Evolutionary conservation across 148 eudicot genomes (phyloP), one percentile per base, ranked within the genome.

Genomic region (Vaccinium vitisidaea): DNA sequence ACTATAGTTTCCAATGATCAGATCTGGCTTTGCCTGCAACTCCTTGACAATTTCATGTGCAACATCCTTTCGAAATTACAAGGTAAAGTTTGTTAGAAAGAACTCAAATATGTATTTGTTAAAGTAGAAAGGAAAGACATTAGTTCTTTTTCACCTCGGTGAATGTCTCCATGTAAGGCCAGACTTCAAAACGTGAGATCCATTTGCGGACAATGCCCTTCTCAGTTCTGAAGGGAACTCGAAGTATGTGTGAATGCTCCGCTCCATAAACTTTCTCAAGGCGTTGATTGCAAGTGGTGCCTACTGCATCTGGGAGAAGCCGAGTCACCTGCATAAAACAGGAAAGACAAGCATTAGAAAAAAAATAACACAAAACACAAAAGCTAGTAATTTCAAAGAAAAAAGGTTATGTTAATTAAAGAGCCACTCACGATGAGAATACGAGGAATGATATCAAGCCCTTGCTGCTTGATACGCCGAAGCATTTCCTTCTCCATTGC

Each of bases 141-240:
- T 2, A 30, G 21, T 55, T 58, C 11, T 49, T 0, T 16, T 67
- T 84, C 81, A 96, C 99, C 96, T 95, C 98, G 52, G 96, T 93
- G 98, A 92, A 97, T 49, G 94, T 95, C 85, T 95, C 99, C 11
- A 97, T 94, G 93, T 97, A 95, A 50, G 99, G 99, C 99, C 99
- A 97, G 75, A 97, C 99, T 89, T 97, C 99, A 27, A 97, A 97
- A 10, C 99, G 91, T 46, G 99, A 97, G 84, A 97, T 97, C 99
- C 99, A 97, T 88, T 88, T 93, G 70, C 98, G 90, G 23, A 97
- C 93, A 79, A 97, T 92, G 39, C 99, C 99, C 84, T 97, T 91
- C 89, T 97, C 96, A 6, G 93, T 92, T 90, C 99, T 94, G 75
- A 97, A 97, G 79, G 99, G 99, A 10, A 97, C 98, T 61, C 99